Evolutionary conservation across 176 grass and related monocot species (phyloP).

Genomic region (Canna indica): DNA sequence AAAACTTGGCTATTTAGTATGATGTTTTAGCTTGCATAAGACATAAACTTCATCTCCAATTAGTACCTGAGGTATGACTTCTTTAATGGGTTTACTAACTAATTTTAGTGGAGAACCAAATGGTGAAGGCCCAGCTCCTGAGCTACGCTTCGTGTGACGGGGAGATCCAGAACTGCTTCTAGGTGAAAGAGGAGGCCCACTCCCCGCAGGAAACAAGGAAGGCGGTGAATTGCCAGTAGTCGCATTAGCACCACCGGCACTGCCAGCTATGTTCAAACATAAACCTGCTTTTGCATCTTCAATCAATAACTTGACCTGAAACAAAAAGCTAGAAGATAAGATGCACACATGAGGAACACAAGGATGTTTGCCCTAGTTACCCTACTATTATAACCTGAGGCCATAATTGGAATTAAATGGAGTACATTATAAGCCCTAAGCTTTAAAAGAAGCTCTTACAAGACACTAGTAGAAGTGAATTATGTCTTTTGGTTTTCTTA

Average conservation of each 20-base stretch:
- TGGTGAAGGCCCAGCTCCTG: conserved; percentile 60
- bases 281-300: conserved; percentile 72
- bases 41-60: conserved; percentile 11
- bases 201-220: conserved; percentile 91
- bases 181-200: conserved; percentile 93
- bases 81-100: conserved; percentile 83
- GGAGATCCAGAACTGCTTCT: conserved; percentile 86
- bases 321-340: background rate
- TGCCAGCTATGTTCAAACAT: conserved; percentile 46
- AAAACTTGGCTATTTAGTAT: background rate
- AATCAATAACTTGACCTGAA: conserved; percentile 88
- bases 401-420: background rate
- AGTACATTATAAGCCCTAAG: background rate
- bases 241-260: conserved; percentile 38
- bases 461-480: too few relatives aligned
- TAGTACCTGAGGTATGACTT: conserved; percentile 93
- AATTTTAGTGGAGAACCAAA: conserved; percentile 93
- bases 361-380: background rate
- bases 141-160: conserved; percentile 56
- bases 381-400: background rate
- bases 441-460: too few relatives aligned
- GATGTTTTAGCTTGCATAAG: background rate
- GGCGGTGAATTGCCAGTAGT: conserved; percentile 55
- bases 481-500: too few relatives aligned
- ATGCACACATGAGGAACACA: background rate